These are phyloP conservation scores for Candida sanyiensis DNA, from an alignment of 805 yeast species.

Conservation along the genomic window DNA sequence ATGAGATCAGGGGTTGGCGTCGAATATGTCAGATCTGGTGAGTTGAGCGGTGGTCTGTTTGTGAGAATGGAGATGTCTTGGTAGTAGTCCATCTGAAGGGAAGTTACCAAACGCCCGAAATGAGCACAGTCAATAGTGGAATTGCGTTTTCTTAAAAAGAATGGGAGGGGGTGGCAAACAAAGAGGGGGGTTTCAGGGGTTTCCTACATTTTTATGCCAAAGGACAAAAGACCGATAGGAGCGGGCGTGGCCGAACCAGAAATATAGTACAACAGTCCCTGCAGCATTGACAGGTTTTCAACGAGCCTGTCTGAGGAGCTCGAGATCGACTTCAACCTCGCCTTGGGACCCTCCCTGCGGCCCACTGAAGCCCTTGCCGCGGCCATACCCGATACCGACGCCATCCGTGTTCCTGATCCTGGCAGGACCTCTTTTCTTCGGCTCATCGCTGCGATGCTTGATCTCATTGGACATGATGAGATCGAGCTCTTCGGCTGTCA, in stretches of 20 bases:
- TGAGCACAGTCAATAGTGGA: no score
- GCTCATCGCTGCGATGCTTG: conserved; percentile 6
- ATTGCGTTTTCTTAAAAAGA: not conserved
- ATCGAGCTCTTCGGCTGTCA: conserved; percentile 30
- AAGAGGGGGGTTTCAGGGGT: no score
- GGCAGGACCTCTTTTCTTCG: conserved; percentile 8
- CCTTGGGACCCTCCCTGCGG: conserved; percentile 25
- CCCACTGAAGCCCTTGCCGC: conserved; percentile 21
- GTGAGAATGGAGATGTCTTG: conserved; percentile 10
- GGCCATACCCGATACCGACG: conserved; percentile 10
- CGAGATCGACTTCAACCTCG: conserved; percentile 28
- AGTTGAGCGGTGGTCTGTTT: conserved; percentile 11
- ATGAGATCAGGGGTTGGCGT: not conserved
- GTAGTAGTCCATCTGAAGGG: not conserved
- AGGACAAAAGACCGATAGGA: no score
- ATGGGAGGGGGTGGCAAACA: not conserved
- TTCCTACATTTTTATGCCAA: no score
- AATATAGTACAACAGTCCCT: no score
- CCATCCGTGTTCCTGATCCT: conserved; percentile 8
- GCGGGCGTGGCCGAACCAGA: no score
- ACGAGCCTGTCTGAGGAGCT: no score
- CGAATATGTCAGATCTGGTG: conserved; percentile 6
- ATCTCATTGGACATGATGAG: conserved; percentile 25
- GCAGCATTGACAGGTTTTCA: no score
- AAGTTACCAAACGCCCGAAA: no score